Evolutionary conservation across 805 yeast species (phyloP), one percentile per base, ranked within the genome.

Genomic region (Scheffersomyces lignosus): DNA sequence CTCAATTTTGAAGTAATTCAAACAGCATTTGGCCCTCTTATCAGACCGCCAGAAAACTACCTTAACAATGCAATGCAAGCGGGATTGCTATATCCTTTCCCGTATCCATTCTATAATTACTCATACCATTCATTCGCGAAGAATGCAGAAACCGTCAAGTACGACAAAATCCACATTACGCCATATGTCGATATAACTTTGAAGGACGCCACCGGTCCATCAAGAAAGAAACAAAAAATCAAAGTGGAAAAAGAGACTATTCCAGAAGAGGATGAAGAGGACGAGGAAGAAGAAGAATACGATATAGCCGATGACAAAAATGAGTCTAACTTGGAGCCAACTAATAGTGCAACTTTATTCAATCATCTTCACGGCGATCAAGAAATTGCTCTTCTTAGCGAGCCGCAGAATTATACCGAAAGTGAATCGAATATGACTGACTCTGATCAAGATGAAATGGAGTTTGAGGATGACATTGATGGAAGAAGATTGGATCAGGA

Each of bases 101-200:
- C 75, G 5, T 70, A 61, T 39, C 73, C 75, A 24, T 70, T 67
- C 40, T 70, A 69, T 49, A 69, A 69, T 37, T 70, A 58, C 46
- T 66, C 73, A 5, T 68, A 65, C 47, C 75, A 70, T 42, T 49
- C 66, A 3, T 48, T 63, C 28, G 56, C 60, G 28, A 53, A 61
- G 3, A 48, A 50, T 14, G 45, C 56, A 5, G 51, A 52, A 8
- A 48, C 50, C 14, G 49, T 44, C 15, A 67, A 67, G 40, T 51
- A 56, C 31, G 33, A 48, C 5, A 44, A 40, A 16, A 45, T 69
- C 5, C 36, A 54, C 5, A 59, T 69, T 33, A 51, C 40, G 14
- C 66, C 72, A 1, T 68, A 68, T 46, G 49, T 60, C 15, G 72
- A 67, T 33, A 62, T 69, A 10, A 51, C 62, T 9, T 47, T 67